Percentiles rank a stretch among this genome's conserved stretches.
phyloP scores from a whole-genome alignment of 73 alveolate species.

The Strombidium stylifer region DNA sequence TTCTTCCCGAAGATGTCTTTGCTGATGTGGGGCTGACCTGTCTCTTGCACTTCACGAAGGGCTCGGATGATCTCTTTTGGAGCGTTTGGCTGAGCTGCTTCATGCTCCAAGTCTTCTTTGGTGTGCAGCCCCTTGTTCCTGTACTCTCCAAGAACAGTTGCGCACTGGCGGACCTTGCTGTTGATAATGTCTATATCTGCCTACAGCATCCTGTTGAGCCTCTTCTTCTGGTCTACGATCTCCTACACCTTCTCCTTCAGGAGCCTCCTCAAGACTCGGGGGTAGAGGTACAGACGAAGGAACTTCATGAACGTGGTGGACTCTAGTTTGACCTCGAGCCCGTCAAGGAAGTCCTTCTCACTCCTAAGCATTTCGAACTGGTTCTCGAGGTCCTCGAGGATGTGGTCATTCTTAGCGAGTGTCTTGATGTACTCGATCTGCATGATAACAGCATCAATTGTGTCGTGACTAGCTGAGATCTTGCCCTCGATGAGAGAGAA shows the following conservation, averaged over 20 bases:
- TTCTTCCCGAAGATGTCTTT: too few relatives aligned
- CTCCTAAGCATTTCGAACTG: constrained; percentile 34
- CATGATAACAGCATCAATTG: constrained; percentile 60
- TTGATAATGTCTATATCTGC: too few relatives aligned
- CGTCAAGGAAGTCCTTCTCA: constrained; percentile 62
- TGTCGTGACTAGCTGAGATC: constrained; percentile 8
- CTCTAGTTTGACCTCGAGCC: constrained; percentile 23
- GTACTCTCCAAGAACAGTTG: too few relatives aligned
- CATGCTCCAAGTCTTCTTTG: too few relatives aligned
- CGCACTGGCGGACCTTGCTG: too few relatives aligned
- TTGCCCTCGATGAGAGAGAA: constrained; percentile 43
- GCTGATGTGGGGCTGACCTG: too few relatives aligned
- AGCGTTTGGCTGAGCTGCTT: too few relatives aligned
- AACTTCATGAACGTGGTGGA: constrained; percentile 24
- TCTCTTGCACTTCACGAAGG: too few relatives aligned
- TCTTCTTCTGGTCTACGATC: too few relatives aligned
- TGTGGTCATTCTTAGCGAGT: constrained; percentile 50
- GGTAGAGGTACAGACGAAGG: constrained; percentile 49
- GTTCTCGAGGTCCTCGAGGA: constrained; percentile 52
- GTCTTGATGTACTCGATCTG: constrained; percentile 56
- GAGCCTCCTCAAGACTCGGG: constrained; percentile 13
- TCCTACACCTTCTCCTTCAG: constrained; percentile 53
- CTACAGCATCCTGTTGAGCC: too few relatives aligned
- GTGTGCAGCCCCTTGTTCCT: too few relatives aligned
- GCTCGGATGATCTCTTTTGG: too few relatives aligned